Conservation (phyloP, 176 grass and related monocot species). For the Musa itinerans region DNA sequence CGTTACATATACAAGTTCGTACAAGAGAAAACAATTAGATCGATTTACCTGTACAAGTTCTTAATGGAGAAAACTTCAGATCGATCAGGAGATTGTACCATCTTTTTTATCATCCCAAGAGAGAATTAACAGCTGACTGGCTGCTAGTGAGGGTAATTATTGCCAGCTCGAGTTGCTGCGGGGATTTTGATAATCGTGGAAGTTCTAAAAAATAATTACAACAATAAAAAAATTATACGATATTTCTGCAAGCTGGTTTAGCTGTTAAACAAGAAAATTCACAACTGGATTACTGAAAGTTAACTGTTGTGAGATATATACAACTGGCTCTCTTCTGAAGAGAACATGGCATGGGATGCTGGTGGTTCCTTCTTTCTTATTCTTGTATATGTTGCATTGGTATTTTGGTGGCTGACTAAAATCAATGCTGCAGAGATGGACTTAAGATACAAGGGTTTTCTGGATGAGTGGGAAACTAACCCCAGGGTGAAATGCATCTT, state of each 20-base stretch:
- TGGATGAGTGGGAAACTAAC: conserved; percentile 85
- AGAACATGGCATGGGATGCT: neutral
- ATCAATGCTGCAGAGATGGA: conserved; percentile 64
- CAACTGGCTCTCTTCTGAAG: neutral
- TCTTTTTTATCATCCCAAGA: too few species aligned
- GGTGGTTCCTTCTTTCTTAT: neutral
- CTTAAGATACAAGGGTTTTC: conserved; percentile 66
- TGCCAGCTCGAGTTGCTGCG: neutral
- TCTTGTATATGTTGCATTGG: neutral
- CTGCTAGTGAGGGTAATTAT: too few species aligned
- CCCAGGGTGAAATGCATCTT: conserved; percentile 80
- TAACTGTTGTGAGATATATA: neutral
- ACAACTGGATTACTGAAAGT: neutral
- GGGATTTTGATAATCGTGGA: neutral
- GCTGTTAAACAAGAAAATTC: neutral
- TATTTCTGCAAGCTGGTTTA: neutral
- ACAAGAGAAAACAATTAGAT: neutral
- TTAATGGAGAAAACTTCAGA: too few species aligned
- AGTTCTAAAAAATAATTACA: neutral
- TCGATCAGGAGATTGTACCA: too few species aligned
- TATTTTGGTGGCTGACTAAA: conserved; percentile 13
- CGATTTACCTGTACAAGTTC: neutral
- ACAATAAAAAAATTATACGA: neutral
- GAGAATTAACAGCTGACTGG: too few species aligned
- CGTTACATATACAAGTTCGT: neutral